Evolutionary conservation across 129 eudicot genomes (phyloP), one percentile per base, ranked within the genome.

Genomic region (Apium graveolens): DNA sequence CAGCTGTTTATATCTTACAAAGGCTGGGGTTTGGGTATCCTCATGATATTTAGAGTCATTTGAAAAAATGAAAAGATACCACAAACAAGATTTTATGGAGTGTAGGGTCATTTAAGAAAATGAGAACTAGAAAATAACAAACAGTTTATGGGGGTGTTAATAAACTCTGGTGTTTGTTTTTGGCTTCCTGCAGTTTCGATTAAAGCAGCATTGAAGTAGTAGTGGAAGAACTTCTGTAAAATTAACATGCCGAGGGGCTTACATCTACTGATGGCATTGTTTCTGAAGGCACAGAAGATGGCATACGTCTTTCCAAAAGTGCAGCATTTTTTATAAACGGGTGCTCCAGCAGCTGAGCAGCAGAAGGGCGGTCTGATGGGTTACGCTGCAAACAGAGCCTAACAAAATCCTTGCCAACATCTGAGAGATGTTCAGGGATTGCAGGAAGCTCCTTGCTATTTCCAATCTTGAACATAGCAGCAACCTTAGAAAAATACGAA

Each of bases 401-500:
- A 46, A 92, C 87, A 70, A 92, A 92, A 53, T 92, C 91, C 82
- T 90, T 92, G n/a, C 96, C 96, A 14, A 88, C 93, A 32, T 88
- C 89, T 5, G 96, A 89, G 75, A 92, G 96, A 80, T 88, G 80
- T 55, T 90, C 87, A 0, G 97, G 96, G 41, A 92, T 84, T 55
- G 83, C 74, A 42, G 97, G 97, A 81, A 90, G 92, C 75, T 92
- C 97, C 81, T 86, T 92, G 80, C 96, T 92, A 80, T 92, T 86
- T 63, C 97, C 97, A 62, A 91, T 89, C 81, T 91, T 91, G 83
- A 91, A 91, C 78, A 91, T 78, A 62, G 97, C 97, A 42, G 97
- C 96, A 46, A 92, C 91, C 97, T 91, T 43, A 55, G 53, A n/a
- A 63, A 65, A 71, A 83, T 9, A 48, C 35, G 63, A 71, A 86